Evolutionary conservation across 1,139 yeast species (phyloP).

Genomic region (Scheffersomyces stambukii): DNA sequence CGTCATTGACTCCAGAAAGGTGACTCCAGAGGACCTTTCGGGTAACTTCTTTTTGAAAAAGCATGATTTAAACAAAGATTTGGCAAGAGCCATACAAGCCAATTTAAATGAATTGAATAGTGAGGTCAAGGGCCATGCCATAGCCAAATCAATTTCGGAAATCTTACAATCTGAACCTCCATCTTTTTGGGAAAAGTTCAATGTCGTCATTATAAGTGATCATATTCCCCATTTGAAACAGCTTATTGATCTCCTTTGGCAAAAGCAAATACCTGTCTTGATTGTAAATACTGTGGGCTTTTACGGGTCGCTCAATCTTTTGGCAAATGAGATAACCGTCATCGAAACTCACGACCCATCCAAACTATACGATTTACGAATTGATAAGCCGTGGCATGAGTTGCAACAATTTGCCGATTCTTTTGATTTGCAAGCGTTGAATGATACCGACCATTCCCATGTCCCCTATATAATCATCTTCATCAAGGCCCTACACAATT

Average conservation of each 20-base stretch:
- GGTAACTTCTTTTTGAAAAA: slow-evolving; percentile 60
- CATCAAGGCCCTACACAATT: slow-evolving; percentile 48
- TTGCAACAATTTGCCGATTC: slow-evolving; percentile 49
- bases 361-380: slow-evolving; percentile 60
- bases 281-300: slow-evolving; percentile 56
- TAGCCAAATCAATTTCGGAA: slow-evolving; percentile 18
- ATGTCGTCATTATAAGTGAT: slow-evolving; percentile 50
- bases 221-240: slow-evolving; percentile 13
- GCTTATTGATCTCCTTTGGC: slow-evolving; percentile 39
- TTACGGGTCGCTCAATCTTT: slow-evolving; percentile 59
- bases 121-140: slow-evolving; percentile 45
- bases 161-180: slow-evolving; percentile 14
- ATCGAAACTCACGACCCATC: slow-evolving; percentile 75
- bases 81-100: slow-evolving; percentile 35
- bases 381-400: slow-evolving; percentile 75
- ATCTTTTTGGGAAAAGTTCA: slow-evolving; percentile 48
- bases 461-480: slow-evolving; percentile 72
- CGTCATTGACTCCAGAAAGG: slow-evolving; percentile 46
- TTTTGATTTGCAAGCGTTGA: slow-evolving; percentile 44
- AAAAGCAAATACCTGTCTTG: slow-evolving; percentile 49
- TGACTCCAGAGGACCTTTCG: slow-evolving; percentile 42
- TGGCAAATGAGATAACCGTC: slow-evolving; percentile 52
- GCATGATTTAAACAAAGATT: slow-evolving; percentile 40
- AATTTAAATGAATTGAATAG: slow-evolving; percentile 56
- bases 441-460: slow-evolving; percentile 56